Evolutionary conservation across 208 protist species (phyloP).

Genomic region (Leishmania guyanensis): DNA sequence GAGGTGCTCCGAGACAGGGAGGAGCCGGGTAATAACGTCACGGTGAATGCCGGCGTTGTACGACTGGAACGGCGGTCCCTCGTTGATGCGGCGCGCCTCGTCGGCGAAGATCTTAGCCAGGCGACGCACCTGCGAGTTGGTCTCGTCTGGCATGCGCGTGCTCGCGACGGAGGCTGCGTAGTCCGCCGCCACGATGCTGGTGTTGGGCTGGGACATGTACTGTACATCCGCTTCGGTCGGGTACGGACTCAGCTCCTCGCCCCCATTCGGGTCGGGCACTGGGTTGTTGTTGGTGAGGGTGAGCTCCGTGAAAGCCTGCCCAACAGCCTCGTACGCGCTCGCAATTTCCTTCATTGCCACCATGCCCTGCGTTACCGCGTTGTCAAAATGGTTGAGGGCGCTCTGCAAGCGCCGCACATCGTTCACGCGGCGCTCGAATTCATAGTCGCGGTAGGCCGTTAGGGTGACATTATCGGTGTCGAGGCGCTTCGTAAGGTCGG

Average conservation of each 20-base stretch:
- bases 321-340: conserved; percentile 58
- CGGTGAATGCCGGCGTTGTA: conserved; percentile 71
- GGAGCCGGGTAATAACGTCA: conserved; percentile 57
- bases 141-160: conserved; percentile 46
- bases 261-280: conserved; percentile 8
- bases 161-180: conserved; percentile 36
- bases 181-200: not conserved
- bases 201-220: conserved; percentile 26
- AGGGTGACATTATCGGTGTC: conserved; percentile 26
- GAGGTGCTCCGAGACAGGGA: conserved; percentile 56
- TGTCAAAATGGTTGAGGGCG: conserved; percentile 57
- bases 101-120: conserved; percentile 58
- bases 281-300: conserved; percentile 42
- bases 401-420: conserved; percentile 47
- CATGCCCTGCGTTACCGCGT: conserved; percentile 56
- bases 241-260: conserved; percentile 31
- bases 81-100: conserved; percentile 55
- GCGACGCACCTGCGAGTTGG: conserved; percentile 45
- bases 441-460: conserved; percentile 54
- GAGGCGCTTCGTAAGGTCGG: conserved; percentile 26
- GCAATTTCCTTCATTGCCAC: conserved; percentile 72
- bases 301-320: conserved; percentile 60
- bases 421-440: conserved; percentile 47
- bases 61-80: conserved; percentile 52
- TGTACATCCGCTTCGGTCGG: conserved; percentile 32